Evolutionary conservation across 2,329 filamentous ascomycete genomes (phyloP).

Genomic region (Beauveria scarabaeidicola): DNA sequence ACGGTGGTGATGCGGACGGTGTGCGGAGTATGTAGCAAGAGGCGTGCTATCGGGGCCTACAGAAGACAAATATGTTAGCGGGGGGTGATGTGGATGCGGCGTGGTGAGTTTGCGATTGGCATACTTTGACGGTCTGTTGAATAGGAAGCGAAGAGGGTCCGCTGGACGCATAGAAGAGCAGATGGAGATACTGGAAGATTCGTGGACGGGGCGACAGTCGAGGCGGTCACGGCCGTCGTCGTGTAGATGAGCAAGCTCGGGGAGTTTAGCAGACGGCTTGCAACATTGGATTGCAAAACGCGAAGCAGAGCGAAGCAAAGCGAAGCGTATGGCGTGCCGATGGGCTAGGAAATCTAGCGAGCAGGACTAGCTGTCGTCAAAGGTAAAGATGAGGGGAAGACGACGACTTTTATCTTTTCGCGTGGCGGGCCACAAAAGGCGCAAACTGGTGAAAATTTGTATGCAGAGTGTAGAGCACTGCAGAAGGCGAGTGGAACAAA

Average conservation of each 20-base stretch:
- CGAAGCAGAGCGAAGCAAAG: neutral
- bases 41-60: slow-evolving; percentile 55
- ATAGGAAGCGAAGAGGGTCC: slow-evolving; percentile 86
- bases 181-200: slow-evolving; percentile 15
- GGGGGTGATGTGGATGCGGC: neutral
- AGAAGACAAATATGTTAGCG: slow-evolving; percentile 5
- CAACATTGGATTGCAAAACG: neutral
- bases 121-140: slow-evolving; percentile 81
- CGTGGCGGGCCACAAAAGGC: slow-evolving; percentile 2
- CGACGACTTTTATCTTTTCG: neutral
- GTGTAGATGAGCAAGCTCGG: slow-evolving; percentile 16
- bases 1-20: neutral
- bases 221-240: slow-evolving; percentile 18
- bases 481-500: neutral
- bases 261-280: neutral
- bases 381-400: neutral
- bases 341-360: neutral
- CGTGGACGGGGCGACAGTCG: slow-evolving; percentile 10
- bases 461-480: neutral
- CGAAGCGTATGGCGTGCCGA: neutral
- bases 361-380: neutral
- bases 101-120: slow-evolving; percentile 25
- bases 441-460: neutral
- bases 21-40: slow-evolving; percentile 12
- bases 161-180: slow-evolving; percentile 77